These are phyloP conservation scores for Jatropha podagrica DNA, from an alignment of 441 rosid genomes.

Conservation along the genomic window DNA sequence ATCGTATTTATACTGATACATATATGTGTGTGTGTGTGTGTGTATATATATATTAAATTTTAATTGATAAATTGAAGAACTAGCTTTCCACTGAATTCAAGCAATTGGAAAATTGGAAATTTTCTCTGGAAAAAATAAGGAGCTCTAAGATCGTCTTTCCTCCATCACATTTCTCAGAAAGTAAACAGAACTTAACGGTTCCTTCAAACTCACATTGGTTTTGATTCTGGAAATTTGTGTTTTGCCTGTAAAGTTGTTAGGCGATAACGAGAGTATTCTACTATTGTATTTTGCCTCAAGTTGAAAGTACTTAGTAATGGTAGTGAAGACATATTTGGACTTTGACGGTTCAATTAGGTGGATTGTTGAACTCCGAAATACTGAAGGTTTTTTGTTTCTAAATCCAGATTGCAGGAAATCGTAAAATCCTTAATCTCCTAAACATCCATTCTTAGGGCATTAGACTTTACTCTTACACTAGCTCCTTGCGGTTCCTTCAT, in stretches of 20 bases:
- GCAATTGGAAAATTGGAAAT: neutral
- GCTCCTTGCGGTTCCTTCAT: neutral
- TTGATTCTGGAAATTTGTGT: neutral
- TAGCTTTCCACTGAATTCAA: neutral
- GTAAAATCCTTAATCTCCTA: neutral
- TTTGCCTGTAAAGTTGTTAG: neutral
- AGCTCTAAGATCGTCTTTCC: neutral
- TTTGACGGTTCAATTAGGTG: neutral
- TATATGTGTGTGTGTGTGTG: neutral
- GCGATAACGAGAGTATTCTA: too few species aligned
- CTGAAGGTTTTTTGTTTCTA: neutral
- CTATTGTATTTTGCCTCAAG: neutral
- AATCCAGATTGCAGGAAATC: neutral
- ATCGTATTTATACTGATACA: neutral
- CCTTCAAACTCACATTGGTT: neutral
- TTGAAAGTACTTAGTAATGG: neutral
- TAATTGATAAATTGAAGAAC: neutral
- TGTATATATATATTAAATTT: neutral
- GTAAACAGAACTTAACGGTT: neutral
- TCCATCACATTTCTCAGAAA: neutral
- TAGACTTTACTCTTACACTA: neutral
- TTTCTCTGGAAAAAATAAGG: neutral
- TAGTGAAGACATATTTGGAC: neutral
- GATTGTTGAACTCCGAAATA: neutral
- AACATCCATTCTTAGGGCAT: neutral